A percentile compares a stretch with the other conserved stretches of the same genome.
These are phyloP conservation scores for Eragrostis nindensis DNA, from an alignment of 176 grass and related monocot species.

Conservation along the genomic window DNA sequence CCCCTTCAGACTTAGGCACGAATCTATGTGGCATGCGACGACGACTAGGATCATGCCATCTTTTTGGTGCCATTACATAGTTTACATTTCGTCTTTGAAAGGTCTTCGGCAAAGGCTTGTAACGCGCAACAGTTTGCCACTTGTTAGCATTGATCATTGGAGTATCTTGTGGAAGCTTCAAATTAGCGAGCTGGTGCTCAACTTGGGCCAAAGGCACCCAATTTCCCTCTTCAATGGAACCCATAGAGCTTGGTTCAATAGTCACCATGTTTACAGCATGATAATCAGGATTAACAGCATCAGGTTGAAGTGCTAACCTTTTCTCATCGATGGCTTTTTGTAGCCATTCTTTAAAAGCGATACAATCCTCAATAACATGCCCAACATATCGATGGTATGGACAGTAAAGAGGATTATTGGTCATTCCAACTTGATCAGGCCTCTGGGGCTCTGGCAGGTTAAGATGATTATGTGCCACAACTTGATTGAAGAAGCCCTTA, in stretches of 20 bases:
- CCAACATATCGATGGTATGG: neutral
- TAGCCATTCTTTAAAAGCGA: neutral
- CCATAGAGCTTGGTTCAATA: rapidly evolving
- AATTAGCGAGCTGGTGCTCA: neutral
- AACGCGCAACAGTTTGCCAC: neutral
- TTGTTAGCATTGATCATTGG: neutral
- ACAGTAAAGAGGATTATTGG: neutral
- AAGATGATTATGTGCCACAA: neutral
- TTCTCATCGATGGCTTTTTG: neutral
- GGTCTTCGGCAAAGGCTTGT: rapidly evolving
- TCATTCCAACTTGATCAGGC: neutral
- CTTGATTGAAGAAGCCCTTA: neutral
- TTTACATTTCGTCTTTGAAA: rapidly evolving
- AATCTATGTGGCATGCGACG: neutral
- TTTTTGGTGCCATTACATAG: no score
- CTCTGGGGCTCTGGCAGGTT: neutral
- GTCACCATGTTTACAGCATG: neutral
- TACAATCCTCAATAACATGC: neutral
- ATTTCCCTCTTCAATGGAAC: neutral
- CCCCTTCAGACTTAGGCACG: neutral
- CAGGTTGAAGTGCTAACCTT: neutral
- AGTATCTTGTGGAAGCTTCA: no score
- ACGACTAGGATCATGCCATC: neutral
- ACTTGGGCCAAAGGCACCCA: neutral
- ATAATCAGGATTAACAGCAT: neutral